phyloP scores from a whole-genome alignment of 176 grass and related monocot species.

The Cocos nucifera region DNA sequence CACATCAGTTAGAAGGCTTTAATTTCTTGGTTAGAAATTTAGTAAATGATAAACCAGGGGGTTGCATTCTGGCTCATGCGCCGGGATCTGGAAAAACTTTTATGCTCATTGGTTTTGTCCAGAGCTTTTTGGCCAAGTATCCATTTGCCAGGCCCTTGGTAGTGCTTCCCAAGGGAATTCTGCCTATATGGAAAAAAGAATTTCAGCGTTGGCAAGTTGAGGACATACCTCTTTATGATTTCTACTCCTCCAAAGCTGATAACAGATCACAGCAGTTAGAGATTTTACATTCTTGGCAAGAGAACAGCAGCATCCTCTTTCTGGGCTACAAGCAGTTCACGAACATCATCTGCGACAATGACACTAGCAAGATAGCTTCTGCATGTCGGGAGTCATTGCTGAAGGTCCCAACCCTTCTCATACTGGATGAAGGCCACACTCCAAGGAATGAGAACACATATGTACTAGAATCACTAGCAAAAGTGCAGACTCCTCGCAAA shows the following conservation, averaged over 20 bases:
- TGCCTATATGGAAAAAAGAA: conserved; percentile 85
- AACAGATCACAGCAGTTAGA: conserved; percentile 86
- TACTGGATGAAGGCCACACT: conserved; percentile 94
- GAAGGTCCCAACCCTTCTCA: conserved; percentile 71
- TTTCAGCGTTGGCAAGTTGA: conserved; percentile 80
- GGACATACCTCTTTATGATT: conserved; percentile 80
- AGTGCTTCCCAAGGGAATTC: conserved; percentile 88
- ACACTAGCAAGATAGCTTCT: conserved; percentile 32
- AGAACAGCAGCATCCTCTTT: conserved; percentile 77
- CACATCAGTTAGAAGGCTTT: conserved; percentile 87
- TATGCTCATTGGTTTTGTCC: conserved; percentile 95
- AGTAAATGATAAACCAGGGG: conserved; percentile 60
- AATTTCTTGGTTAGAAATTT: conserved; percentile 92
- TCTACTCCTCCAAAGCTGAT: conserved; percentile 89
- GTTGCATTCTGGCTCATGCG: conserved; percentile 95
- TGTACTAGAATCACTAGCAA: conserved; percentile 63
- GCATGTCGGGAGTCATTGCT: conserved; percentile 75
- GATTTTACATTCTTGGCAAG: conserved; percentile 73
- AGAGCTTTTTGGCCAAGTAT: conserved; percentile 93
- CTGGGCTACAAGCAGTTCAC: conserved; percentile 93
- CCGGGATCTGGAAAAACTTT: conserved; percentile 96
- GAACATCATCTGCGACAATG: conserved; percentile 48
- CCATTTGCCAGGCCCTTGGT: conserved; percentile 70
- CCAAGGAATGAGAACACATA: conserved; percentile 80
- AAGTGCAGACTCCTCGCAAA: conserved; percentile 80